These are phyloP conservation scores for Blastobotrys buckinghamii DNA, from an alignment of 1,139 yeast genomes.

Conservation along the genomic window DNA sequence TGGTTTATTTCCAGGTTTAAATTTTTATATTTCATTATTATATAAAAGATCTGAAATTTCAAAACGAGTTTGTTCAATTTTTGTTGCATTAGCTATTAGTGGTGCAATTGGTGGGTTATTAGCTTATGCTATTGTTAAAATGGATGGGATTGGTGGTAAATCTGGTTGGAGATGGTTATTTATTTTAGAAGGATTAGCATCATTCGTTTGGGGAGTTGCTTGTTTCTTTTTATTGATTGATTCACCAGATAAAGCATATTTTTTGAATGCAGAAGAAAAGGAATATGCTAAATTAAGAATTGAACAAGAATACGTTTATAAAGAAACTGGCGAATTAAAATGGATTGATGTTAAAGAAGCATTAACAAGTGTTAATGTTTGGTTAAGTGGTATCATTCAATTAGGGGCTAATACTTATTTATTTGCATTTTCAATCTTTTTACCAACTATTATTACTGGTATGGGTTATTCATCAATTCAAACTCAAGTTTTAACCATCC, in stretches of 20 bases:
- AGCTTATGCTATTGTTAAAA: slow-evolving; percentile 37
- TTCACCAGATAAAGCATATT: slow-evolving; percentile 43
- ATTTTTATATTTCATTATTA: slow-evolving; percentile 24
- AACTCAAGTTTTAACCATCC: slow-evolving; percentile 33
- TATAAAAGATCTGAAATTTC: slow-evolving; percentile 28
- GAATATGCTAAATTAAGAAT: slow-evolving; percentile 41
- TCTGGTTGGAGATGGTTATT: slow-evolving; percentile 79
- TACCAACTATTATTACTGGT: slow-evolving; percentile 32
- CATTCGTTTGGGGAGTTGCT: slow-evolving; percentile 44
- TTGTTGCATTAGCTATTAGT: slow-evolving; percentile 8
- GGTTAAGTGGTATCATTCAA: no score
- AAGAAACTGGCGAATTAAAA: slow-evolving; percentile 25
- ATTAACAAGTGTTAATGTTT: slow-evolving; percentile 19
- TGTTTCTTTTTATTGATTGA: slow-evolving; percentile 48
- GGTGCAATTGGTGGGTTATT: slow-evolving; percentile 41
- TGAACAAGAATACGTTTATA: slow-evolving; percentile 19
- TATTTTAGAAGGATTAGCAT: slow-evolving; percentile 58
- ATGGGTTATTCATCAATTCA: slow-evolving; percentile 28
- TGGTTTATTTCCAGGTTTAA: slow-evolving; percentile 51
- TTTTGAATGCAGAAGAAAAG: slow-evolving; percentile 42
- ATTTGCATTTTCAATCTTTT: slow-evolving; percentile 26
- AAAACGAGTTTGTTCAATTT: slow-evolving; percentile 9
- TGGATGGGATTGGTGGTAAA: slow-evolving; percentile 50
- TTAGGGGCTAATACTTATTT: no score
- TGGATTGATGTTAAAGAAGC: slow-evolving; percentile 1